Evolutionary conservation across 2,329 filamentous ascomycete genomes (phyloP), one percentile per base, ranked within the genome.

Genomic region (Colletotrichum sidae): DNA sequence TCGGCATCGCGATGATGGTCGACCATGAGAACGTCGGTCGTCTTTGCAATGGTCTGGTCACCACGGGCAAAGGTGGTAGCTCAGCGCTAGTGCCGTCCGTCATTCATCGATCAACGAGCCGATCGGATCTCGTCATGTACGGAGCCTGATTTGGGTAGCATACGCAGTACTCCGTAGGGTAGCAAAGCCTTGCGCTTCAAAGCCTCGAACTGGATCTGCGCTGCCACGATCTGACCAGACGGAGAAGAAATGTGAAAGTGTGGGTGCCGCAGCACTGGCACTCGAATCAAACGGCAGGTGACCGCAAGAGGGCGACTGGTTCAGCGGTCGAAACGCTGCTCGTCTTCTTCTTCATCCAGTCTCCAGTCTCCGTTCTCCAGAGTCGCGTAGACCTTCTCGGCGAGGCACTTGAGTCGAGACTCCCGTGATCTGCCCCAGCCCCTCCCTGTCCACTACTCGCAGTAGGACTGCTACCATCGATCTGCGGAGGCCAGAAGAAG

Each of bases 401-500:
- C 56, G 25, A 55, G 55, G 49, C 44, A 53, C 38, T 54, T 33
- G 45, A 46, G 39, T 61, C 51, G 57, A 61, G 46, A 25, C 52
- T 56, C 52, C 60, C 55, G 37, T 64, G 55, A 64, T 64, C 55
- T 53, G 55, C 49, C 49, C 44, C 47, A 42, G 49, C 55, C 60
- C 60, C 47, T 58, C 55, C 58, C 58, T 65, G 62, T 9, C 62
- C 62, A 57, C 58, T 51, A 25, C 25, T 25, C 25, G 25, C 25
- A 25, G 25, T 25, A 54, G 52, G 60, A 62, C 47, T 62, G 52
- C 58, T 35, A 62, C 62, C 62, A 62, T 65, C 62, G 58, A 65
- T 65, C 58, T 65, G 62, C 46, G 62, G 62, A 65, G 58, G 44
- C 44, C 41, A 37, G 52, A 62, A 57, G 58, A 65, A 65, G 62